Base-by-base conservation (phyloP, 2,329 filamentous ascomycete genomes). In the Arachnomyces sp. region DNA sequence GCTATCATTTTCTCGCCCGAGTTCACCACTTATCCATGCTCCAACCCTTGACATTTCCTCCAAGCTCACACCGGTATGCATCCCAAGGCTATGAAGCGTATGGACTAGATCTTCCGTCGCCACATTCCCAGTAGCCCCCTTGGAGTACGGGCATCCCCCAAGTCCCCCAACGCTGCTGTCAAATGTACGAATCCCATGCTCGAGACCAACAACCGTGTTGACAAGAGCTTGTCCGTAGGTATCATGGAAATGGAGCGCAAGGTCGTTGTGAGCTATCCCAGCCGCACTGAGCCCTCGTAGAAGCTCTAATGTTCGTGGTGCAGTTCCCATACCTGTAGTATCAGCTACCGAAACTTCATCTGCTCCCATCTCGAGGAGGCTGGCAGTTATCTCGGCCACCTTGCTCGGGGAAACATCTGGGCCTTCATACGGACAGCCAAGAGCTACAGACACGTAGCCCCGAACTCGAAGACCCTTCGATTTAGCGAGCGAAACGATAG, bases 291-390 rank as follows among this genome's bases (percentile, higher is more conserved):
- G 57, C 2, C 76, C 73, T 45, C 74, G 68, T 34, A 82, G 61
- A 2, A 82, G 65, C 46, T 74, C 71, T 43, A 68, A 58, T 0
- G 78, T 81, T 38, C 73, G 70, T 1, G 76, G 76, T 7, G 75
- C 76, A 1, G 78, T 82, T 12, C 77, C 78, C 77, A 81, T 81
- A 33, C 78, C 78, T 1, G 78, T 82, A 1, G 78, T 82, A 48
- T 82, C 78, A 1, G 76, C 78, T 2, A 82, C 74, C 1, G 73
- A 77, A 29, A 82, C 77, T 53, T 81, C 76, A 47, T 79, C 74
- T 4, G 76, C 77, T 13, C 78, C 78, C 73, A 81, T 77, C 46
- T 81, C 77, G 12, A 82, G 64, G 30, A 82, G 60, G 5, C 66
- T 71, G 1, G 75, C 71, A 0, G 77, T 77, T 16, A 82, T 67